Conservation (phyloP, 2,329 filamentous ascomycete genomes). For the Pseudogymnoascus sp. region DNA sequence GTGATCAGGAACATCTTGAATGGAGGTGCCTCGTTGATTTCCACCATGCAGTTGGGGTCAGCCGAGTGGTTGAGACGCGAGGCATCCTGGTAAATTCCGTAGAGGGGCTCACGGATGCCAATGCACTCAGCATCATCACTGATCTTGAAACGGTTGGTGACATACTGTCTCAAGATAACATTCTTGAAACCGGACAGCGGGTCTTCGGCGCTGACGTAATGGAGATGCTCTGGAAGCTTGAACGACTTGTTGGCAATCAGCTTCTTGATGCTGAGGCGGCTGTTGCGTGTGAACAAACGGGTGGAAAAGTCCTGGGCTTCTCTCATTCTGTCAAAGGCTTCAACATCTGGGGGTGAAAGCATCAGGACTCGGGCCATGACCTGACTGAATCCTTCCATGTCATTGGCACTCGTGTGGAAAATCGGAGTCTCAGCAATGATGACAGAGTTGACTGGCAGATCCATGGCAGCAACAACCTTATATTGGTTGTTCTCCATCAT, state of each 20-base stretch:
- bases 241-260: not conserved
- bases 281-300: not conserved
- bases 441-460: not conserved
- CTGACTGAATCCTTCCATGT: not conserved
- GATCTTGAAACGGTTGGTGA: slow-evolving; percentile 7
- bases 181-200: not conserved
- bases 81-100: slow-evolving; percentile 1
- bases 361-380: slow-evolving; percentile 1
- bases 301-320: not conserved
- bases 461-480: slow-evolving; percentile 9
- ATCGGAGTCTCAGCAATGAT: not conserved
- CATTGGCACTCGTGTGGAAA: slow-evolving; percentile 1
- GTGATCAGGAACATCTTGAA: not conserved
- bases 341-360: not conserved
- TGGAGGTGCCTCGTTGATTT: not conserved
- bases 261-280: not conserved
- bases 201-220: not conserved
- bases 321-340: not conserved
- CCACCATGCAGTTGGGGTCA: not conserved
- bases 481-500: slow-evolving; percentile 4
- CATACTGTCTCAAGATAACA: not conserved
- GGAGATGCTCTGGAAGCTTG: not conserved
- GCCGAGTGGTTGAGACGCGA: not conserved
- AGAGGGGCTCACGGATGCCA: not conserved
- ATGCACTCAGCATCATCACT: not conserved